Evolutionary conservation across 2,329 filamentous ascomycete genomes (phyloP).

Genomic region (Colletotrichum acutatum): DNA sequence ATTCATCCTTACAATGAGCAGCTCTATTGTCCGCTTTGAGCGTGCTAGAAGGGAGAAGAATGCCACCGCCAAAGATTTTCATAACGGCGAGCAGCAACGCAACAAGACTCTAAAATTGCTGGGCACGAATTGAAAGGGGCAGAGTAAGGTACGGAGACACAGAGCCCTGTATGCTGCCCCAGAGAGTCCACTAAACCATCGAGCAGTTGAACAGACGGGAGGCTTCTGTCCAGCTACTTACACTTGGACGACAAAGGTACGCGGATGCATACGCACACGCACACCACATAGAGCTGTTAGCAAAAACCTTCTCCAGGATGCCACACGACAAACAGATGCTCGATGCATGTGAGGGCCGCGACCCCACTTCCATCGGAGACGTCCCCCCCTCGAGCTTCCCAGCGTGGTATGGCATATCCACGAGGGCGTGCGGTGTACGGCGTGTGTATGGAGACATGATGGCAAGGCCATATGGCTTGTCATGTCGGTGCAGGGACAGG

Average conservation of each 20-base stretch:
- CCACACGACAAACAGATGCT: conserved; percentile 27
- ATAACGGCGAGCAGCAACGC: neutral
- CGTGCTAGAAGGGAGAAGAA: neutral
- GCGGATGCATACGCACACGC: neutral
- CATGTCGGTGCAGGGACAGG: conserved; percentile 3
- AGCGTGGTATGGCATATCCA: conserved; percentile 19
- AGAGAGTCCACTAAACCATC: neutral
- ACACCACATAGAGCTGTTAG: neutral
- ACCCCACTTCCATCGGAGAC: conserved; percentile 30
- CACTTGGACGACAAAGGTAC: conserved; percentile 1
- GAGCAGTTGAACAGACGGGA: neutral
- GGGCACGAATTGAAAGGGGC: neutral
- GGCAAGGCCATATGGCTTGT: conserved; percentile 5
- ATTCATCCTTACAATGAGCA: neutral
- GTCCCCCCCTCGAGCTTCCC: conserved; percentile 23
- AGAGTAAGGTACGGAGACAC: too few relatives aligned
- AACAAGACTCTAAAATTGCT: neutral
- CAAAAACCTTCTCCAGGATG: conserved; percentile 16
- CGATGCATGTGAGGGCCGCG: conserved; percentile 32
- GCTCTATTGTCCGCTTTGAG: too few relatives aligned
- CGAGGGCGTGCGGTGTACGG: conserved; percentile 21
- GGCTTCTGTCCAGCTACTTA: neutral
- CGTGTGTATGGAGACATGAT: conserved; percentile 26
- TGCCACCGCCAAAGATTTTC: neutral
- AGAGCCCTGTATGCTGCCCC: neutral